A percentile compares a stretch with the other conserved stretches of the same genome.
These are phyloP conservation scores for Pestalotiopsis sp. DNA, from an alignment of 2,329 filamentous ascomycete species.

Conservation along the genomic window DNA sequence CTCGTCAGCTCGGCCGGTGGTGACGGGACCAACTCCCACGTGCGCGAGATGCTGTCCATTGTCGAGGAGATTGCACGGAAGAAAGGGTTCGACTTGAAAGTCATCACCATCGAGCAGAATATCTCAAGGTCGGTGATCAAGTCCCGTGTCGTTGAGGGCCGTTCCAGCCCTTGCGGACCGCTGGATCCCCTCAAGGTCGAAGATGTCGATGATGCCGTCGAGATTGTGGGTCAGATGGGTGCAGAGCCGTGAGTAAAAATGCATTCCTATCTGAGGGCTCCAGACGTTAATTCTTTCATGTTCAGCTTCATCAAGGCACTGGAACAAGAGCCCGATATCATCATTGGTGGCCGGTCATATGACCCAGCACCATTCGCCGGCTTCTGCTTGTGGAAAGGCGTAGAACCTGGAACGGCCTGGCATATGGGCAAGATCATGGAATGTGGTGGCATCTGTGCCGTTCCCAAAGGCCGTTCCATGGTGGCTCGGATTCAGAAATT, in stretches of 20 bases:
- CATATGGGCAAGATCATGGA: conserved; percentile 51
- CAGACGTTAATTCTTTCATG: neutral
- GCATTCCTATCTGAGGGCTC: too few species aligned
- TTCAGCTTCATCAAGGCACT: conserved; percentile 25
- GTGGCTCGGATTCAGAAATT: conserved; percentile 34
- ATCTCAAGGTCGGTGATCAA: conserved; percentile 33
- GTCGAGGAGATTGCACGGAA: conserved; percentile 35
- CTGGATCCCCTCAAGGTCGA: conserved; percentile 31
- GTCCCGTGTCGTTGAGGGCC: conserved; percentile 24
- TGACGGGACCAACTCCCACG: conserved; percentile 42
- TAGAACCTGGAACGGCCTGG: conserved; percentile 17
- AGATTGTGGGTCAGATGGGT: conserved; percentile 16
- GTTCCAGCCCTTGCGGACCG: conserved; percentile 36
- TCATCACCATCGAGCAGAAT: conserved; percentile 35
- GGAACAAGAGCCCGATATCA: conserved; percentile 27
- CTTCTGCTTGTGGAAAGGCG: conserved; percentile 26
- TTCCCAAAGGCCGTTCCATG: conserved; percentile 38
- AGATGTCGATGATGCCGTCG: conserved; percentile 19
- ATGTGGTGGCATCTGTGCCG: conserved; percentile 41
- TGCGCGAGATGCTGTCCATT: conserved; percentile 40
- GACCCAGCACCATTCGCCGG: conserved; percentile 43
- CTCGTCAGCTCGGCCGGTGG: conserved; percentile 42
- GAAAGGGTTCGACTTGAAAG: conserved; percentile 29
- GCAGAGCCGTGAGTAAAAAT: conserved; percentile 15
- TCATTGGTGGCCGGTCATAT: conserved; percentile 37